Evolutionary conservation across 331 rosid genomes (phyloP), one percentile per base, ranked within the genome.

Genomic region (Phaseolus coccineus): DNA sequence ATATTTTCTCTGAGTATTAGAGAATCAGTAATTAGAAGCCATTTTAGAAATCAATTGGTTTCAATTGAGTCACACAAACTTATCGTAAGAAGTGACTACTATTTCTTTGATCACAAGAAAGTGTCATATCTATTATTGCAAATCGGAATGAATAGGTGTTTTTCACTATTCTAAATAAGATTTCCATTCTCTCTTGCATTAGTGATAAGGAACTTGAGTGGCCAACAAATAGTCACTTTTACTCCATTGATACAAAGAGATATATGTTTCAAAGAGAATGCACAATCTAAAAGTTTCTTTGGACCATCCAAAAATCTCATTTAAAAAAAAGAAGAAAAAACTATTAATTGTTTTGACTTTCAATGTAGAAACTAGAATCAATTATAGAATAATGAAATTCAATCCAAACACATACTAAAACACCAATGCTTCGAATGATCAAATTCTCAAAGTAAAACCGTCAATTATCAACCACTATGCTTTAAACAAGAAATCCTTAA

Each of bases 171-270:
- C 24, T 5, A 12, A 13, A 35, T 6, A 3, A 5, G 2, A 19
- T 35, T 27, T 6, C 1, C 35, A 73, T 37, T 22, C 22, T 71
- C 4, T 3, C 48, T 71, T 28, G 28, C 15, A 13, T 1, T 28
- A 30, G 56, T 8, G 6, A 28, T 27, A 4, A 48, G 10, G 37
- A n/a, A 42, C 37, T 46, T 27, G 11, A 66, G 30, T 66, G 16
- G 28, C 70, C 70, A 15, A 35, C 28, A 33, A 35, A 35, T 64
- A 31, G 11, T 64, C 70, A 64, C 48, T 35, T 65, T 65, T 39
- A 16, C 1, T 39, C 15, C 51, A 4, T 39, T 35, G 50, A 33
- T 35, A 48, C 3, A 63, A 35, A 63, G 11, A 3, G 44, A 31
- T 62, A 6, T 30, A 62, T 31, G 14, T 16, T 35, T 63, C 56